These are phyloP conservation scores for Eucalyptus regnans DNA, from an alignment of 345 rosid species.

Conservation along the genomic window DNA sequence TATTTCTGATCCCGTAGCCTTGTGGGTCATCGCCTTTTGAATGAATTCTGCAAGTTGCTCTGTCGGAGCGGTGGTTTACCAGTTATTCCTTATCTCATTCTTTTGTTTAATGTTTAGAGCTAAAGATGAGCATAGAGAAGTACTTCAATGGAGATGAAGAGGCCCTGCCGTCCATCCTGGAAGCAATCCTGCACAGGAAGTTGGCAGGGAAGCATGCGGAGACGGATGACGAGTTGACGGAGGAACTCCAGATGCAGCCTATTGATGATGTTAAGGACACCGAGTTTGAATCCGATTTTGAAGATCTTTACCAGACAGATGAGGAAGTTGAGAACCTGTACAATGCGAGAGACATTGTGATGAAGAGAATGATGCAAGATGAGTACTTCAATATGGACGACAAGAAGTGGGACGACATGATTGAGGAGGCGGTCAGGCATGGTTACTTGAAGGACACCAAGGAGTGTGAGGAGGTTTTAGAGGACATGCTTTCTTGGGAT, in stretches of 20 bases:
- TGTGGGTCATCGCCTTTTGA: background rate
- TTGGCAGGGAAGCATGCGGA: conserved; percentile 48
- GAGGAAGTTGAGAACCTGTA: conserved; percentile 70
- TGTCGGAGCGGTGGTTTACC: background rate
- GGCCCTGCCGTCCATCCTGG: conserved; percentile 50
- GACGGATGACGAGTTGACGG: conserved; percentile 64
- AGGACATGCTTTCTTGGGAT: conserved; percentile 91
- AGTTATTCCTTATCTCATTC: background rate
- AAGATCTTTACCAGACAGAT: conserved; percentile 48
- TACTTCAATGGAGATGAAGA: conserved; percentile 77
- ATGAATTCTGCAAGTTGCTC: background rate
- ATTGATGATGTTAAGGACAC: conserved; percentile 39
- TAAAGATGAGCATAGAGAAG: conserved; percentile 47
- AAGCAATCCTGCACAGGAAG: conserved; percentile 55
- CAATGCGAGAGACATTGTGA: conserved; percentile 34
- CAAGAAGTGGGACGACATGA: conserved; percentile 76
- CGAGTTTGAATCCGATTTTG: conserved; percentile 75
- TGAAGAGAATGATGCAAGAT: conserved; percentile 43
- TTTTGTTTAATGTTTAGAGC: conserved; percentile 25
- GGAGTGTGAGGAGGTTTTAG: conserved; percentile 74
- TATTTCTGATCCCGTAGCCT: background rate
- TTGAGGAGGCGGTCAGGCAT: conserved; percentile 47
- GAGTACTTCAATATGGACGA: conserved; percentile 75
- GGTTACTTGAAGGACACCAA: conserved; percentile 59
- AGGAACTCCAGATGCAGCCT: conserved; percentile 28